A percentile compares a stretch with the other conserved stretches of the same genome.
phyloP scores from a whole-genome alignment of 1,284 basidiomycete genomes.

The Gastroboletus turbinatus region DNA sequence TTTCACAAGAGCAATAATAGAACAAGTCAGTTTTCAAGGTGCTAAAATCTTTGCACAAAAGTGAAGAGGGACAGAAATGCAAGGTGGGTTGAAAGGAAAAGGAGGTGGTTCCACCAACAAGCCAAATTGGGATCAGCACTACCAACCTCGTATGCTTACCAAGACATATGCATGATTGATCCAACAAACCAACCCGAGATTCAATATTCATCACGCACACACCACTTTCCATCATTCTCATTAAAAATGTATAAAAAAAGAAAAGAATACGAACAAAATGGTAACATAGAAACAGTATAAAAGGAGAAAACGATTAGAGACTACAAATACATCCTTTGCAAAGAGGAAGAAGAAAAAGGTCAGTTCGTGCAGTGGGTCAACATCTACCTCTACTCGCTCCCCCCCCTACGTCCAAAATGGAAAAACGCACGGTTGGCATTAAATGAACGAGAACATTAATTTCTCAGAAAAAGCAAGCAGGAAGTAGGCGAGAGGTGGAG shows the following conservation, averaged over 20 bases:
- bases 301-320: too few species aligned
- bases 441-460: slow-evolving; percentile 13
- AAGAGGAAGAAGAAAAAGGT: neutral
- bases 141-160: too few species aligned
- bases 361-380: neutral
- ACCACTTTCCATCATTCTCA: neutral
- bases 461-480: neutral
- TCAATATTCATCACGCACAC: too few species aligned
- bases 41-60: too few species aligned
- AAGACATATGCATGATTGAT: too few species aligned
- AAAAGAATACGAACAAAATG: neutral
- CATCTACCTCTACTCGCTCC: neutral
- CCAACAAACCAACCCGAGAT: too few species aligned
- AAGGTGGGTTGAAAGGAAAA: too few species aligned
- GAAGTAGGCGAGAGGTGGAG: neutral
- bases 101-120: too few species aligned
- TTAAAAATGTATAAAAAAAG: slow-evolving; percentile 21
- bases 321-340: slow-evolving; percentile 5
- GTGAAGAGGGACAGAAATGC: too few species aligned
- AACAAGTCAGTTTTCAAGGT: too few species aligned
- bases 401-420: neutral
- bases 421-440: neutral
- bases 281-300: neutral
- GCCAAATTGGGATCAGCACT: too few species aligned
- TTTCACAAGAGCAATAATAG: too few species aligned